Evolutionary conservation across 129 eudicot genomes (phyloP), one percentile per base, ranked within the genome.

Genomic region (Lactuca sativa): DNA sequence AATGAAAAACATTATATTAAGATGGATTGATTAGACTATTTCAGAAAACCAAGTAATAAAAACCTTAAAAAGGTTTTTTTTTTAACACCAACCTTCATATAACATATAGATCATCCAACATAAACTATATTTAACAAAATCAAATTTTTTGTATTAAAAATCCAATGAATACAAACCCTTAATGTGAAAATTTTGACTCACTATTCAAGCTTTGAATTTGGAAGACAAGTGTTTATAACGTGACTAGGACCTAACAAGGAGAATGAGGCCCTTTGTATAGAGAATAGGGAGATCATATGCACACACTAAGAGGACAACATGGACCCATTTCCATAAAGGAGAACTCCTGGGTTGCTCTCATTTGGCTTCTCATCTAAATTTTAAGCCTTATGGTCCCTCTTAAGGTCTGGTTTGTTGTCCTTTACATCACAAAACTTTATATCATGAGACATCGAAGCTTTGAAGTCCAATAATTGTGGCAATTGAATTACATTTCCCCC

Each of bases 231-330:
- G 70, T 31, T 43, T 73, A 74, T 76, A 33, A 60, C 52, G 17
- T 60, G 80, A 76, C 57, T 67, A 67, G 80, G 80, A 67, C 69
- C 56, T 76, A 37, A 67, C 57, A 59, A 52, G 68, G 30, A 49
- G 80, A 67, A 67, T 25, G 80, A 67, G 74, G 74, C 74, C 80
- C 68, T 76, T 11, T 76, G 80, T 76, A 67, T n/a, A 58, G 74
- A 48, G 68, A 75, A 33, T 30, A 67, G 74, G 69, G 68, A 75
- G 74, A 59, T 75, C 56, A 68, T 59, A 14, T 51, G 72, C 66
- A 53, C 80, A 67, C 80, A 68, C 57, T 67, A 58, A 67, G 61
- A 75, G 52, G 69, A 60, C 75, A 76, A 31, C 18, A 60, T 76
- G 80, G 80, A 13, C 64, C 75, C 70, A 60, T 68, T 69, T 52